Conservation (phyloP, 2,329 filamentous ascomycete species). For the Pezicula rhizophila region DNA sequence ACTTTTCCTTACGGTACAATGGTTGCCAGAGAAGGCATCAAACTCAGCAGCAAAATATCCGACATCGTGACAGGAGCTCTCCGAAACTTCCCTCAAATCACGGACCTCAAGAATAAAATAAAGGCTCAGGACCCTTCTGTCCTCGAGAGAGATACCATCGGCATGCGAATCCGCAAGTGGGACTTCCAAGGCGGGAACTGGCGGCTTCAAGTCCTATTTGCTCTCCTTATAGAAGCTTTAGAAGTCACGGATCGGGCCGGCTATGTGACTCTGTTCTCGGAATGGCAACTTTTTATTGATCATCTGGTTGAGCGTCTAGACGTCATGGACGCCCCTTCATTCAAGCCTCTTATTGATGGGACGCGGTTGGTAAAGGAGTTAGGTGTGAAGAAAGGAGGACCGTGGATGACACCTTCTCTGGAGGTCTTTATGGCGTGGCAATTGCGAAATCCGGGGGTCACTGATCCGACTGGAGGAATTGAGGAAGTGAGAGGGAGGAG, state of each 20-base stretch:
- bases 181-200: slow-evolving; percentile 57
- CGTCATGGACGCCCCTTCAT: slow-evolving; percentile 48
- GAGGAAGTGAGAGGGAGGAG: slow-evolving; percentile 45
- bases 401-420: slow-evolving; percentile 78
- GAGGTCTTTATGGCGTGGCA: slow-evolving; percentile 85
- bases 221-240: slow-evolving; percentile 58
- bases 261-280: slow-evolving; percentile 34
- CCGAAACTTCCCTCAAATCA: slow-evolving; percentile 58
- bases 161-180: slow-evolving; percentile 71
- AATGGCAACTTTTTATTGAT: slow-evolving; percentile 51
- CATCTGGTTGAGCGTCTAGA: slow-evolving; percentile 45
- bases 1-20: slow-evolving; percentile 53
- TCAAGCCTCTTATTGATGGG: slow-evolving; percentile 68
- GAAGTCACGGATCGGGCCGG: slow-evolving; percentile 24
- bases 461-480: slow-evolving; percentile 52
- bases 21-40: slow-evolving; percentile 72
- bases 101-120: slow-evolving; percentile 50
- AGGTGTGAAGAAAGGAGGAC: slow-evolving; percentile 59
- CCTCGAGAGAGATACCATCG: slow-evolving; percentile 55
- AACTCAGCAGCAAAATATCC: slow-evolving; percentile 68
- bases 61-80: slow-evolving; percentile 61
- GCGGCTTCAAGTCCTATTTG: slow-evolving; percentile 64
- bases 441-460: slow-evolving; percentile 65
- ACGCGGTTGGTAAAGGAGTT: slow-evolving; percentile 63
- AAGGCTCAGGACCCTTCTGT: slow-evolving; percentile 39